Base-by-base conservation (phyloP, 495 filamentous ascomycete genomes). In the Parachaetomium inaequale region DNA sequence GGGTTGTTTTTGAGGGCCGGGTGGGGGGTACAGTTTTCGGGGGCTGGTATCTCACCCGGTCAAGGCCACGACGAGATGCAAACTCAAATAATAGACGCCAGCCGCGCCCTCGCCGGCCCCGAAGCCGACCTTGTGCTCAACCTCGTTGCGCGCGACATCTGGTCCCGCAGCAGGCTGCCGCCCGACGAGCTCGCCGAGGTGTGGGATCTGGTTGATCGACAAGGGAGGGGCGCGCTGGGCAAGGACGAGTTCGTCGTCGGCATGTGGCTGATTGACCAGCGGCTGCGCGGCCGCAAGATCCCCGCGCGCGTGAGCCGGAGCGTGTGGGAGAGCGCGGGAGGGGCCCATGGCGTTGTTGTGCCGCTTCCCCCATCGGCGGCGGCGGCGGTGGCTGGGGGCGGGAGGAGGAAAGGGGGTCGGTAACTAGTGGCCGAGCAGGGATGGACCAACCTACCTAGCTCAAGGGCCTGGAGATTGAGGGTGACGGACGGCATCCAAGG, bases 221-320 rank as follows among this genome's bases (percentile, higher is more conserved):
- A 78, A 14, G 71, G 79, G 14, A 76, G 79, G 25, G 90, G 90
- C 3, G 74, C 70, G 52, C 74, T 98, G 58, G 80, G 77, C 25
- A 84, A 84, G 70, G 85, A 91, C 42, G 92, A 97, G 80, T 97
- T 97, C 74, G 89, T 97, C 32, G 92, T 97, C 43, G 94, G 94
- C 14, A 85, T 93, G 82, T 98, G 94, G 94, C 78, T 98, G 50
- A 85, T 98, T 58, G 94, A 98, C 74, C 91, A 96, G 76, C 79
- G 87, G 65, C 76, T 98, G 40, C 89, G 89, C 70, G 94, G 94
- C 1, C 81, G 91, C 57, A 98, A 97, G 78, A 79, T 96, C 36
- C 94, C 94, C 0, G 75, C 82, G 5, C 85, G 82, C 67, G 89
- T 97, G 7, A 80, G 84, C 17, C 86, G 89, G 54, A 94, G 88